Percentiles rank a stretch among this genome's conserved stretches.
Evolutionary conservation across 331 rosid species (phyloP).

Genomic region (Rosa hybrid): DNA sequence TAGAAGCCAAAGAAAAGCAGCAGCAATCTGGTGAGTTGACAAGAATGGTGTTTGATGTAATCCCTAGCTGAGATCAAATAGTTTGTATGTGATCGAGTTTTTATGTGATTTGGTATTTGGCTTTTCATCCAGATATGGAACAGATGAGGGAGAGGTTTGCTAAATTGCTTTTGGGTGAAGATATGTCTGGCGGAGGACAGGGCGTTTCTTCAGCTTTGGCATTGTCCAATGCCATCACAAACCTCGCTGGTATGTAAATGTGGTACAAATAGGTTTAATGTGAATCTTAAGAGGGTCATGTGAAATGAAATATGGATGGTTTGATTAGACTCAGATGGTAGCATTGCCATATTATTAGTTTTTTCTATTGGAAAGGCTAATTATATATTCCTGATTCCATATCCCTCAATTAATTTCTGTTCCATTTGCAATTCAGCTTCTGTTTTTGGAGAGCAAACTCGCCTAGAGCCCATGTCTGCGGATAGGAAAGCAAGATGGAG

Average conservation of each 20-base stretch:
- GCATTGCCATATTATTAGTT: neutral
- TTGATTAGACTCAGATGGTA: neutral
- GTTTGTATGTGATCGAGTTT: neutral
- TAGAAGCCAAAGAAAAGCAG: slow-evolving; percentile 54
- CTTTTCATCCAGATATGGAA: slow-evolving; percentile 76
- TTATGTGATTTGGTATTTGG: slow-evolving; percentile 16
- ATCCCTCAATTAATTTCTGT: neutral
- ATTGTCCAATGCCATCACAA: slow-evolving; percentile 94
- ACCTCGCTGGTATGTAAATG: slow-evolving; percentile 72
- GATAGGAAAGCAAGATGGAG: slow-evolving; percentile 86
- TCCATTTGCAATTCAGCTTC: slow-evolving; percentile 64
- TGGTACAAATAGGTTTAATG: neutral
- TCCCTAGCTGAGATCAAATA: neutral
- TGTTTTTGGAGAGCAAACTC: slow-evolving; percentile 83
- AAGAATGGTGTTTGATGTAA: neutral
- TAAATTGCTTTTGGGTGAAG: slow-evolving; percentile 89
- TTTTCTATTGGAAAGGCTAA: neutral
- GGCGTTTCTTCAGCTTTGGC: slow-evolving; percentile 98
- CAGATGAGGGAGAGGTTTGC: slow-evolving; percentile 93
- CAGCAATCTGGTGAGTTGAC: slow-evolving; percentile 16
- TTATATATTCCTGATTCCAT: neutral
- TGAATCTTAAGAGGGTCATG: neutral
- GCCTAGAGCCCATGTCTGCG: slow-evolving; percentile 81
- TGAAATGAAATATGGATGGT: neutral
- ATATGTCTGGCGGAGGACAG: slow-evolving; percentile 99